Evolutionary conservation across 2,329 filamentous ascomycete genomes (phyloP).

Genomic region (Ophiocordyceps unilateralis): DNA sequence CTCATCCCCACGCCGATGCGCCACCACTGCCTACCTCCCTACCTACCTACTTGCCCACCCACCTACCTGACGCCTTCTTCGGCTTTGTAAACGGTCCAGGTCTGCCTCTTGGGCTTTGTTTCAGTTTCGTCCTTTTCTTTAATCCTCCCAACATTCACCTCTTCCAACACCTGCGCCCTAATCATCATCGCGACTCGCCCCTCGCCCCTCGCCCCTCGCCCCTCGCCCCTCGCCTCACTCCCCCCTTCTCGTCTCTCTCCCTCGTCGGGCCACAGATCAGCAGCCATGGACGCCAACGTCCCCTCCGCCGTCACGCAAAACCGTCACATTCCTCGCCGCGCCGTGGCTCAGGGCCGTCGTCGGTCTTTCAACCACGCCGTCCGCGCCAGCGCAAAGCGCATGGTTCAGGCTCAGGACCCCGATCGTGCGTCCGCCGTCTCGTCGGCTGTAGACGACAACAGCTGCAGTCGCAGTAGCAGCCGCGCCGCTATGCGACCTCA

Average conservation of each 20-base stretch:
- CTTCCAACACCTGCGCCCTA: neutral
- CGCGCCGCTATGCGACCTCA: conserved; percentile 2
- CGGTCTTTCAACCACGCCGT: conserved; percentile 12
- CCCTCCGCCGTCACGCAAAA: conserved; percentile 1
- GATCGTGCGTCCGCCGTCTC: neutral
- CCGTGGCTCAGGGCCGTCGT: conserved; percentile 4
- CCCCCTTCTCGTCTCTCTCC: neutral
- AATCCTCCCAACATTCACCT: neutral
- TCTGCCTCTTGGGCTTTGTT: too few relatives aligned
- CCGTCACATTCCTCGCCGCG: conserved; percentile 2
- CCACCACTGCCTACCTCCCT: too few relatives aligned
- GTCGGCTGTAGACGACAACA: neutral
- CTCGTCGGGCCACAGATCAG: neutral
- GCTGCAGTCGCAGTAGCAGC: neutral
- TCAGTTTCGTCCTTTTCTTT: too few relatives aligned
- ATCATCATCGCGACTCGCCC: neutral
- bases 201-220: neutral
- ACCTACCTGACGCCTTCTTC: too few relatives aligned
- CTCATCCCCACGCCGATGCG: too few relatives aligned
- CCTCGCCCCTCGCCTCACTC: neutral
- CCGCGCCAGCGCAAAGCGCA: conserved; percentile 15
- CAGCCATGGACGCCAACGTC: neutral
- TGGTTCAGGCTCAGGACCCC: conserved; percentile 6
- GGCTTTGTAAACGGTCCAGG: too few relatives aligned
- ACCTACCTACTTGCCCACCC: too few relatives aligned